Percentiles rank a stretch among this genome's conserved stretches.
These are phyloP conservation scores for Prinsepia uniflora DNA, from an alignment of 306 rosid genomes.

Conservation along the genomic window DNA sequence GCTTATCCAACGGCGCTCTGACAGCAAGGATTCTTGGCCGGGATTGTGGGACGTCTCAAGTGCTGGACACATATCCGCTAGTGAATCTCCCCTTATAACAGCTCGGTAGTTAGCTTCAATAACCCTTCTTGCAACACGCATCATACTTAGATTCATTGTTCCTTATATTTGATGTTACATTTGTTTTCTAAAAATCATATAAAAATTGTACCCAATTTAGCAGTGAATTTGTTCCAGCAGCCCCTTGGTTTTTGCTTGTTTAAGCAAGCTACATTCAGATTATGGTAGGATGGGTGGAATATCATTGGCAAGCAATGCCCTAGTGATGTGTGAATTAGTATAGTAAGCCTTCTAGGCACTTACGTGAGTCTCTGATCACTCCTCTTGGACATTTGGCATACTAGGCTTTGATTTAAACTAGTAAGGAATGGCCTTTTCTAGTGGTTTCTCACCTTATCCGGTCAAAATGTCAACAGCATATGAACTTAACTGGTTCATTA, in stretches of 20 bases:
- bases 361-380: background rate
- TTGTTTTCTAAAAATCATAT: background rate
- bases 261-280: background rate
- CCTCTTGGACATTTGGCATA: background rate
- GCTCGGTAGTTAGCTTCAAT: conserved; percentile 53
- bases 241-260: background rate
- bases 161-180: background rate
- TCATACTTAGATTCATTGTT: background rate
- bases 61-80: conserved; percentile 85
- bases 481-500: too few relatives aligned
- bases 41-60: conserved; percentile 91
- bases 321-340: background rate
- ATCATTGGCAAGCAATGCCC: background rate
- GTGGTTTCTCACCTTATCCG: background rate
- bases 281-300: background rate
- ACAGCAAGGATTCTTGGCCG: conserved; percentile 77
- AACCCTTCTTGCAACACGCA: background rate
- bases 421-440: background rate
- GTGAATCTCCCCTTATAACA: conserved; percentile 64
- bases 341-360: background rate
- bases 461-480: too few relatives aligned
- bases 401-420: background rate
- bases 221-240: background rate
- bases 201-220: background rate
- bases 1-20: conserved; percentile 80